Base-by-base conservation (phyloP, 176 grass and related monocot species). In the Oryza longistaminata region DNA sequence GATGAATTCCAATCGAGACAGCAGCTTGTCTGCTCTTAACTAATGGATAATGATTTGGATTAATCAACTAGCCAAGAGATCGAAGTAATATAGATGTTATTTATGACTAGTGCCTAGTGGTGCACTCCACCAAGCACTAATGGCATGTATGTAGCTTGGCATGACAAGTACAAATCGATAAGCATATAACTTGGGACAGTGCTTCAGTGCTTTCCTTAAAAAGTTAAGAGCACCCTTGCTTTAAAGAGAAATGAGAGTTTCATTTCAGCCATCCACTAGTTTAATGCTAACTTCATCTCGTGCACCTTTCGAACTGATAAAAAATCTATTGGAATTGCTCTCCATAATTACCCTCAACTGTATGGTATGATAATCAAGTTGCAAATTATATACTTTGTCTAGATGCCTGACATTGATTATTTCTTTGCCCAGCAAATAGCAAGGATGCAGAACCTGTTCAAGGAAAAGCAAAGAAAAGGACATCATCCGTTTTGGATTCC, bases 381-480 rank as follows among this genome's bases (percentile, higher is more conserved):
- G 21, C 22, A 70, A 17, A 78, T 62, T 25, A 55, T 82, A 42
- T 17, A 58, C 53, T 79, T 65, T 21, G 26, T 70, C 67, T 71
- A 80, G 64, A 83, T 71, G 74, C 40, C 66, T 90, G 42, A 11
- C 3, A 66, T 27, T 60, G 73, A 71, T 75, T 83, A 17, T 91
- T 85, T 42, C 50, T 53, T 46, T 82, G 90, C 33, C 68, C 74
- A 79, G 86, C 58, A 42, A 60, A 42, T 52, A 83, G 31, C 64
- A 83, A 34, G 70, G 66, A 77, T 52, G 64, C 43, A 45, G 66
- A 70, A 52, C 34, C 50, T 83, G 88, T 92, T 83, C 87, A 75
- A 73, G 80, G 73, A 77, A 93, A 58, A 53, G 5, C 33, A 65
- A 96, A 82, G 81, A 96, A 96, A 89, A 90, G 94, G 64, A 33